Evolutionary conservation across 495 filamentous ascomycete species (phyloP).

Genomic region (Aspergillus baeticus): DNA sequence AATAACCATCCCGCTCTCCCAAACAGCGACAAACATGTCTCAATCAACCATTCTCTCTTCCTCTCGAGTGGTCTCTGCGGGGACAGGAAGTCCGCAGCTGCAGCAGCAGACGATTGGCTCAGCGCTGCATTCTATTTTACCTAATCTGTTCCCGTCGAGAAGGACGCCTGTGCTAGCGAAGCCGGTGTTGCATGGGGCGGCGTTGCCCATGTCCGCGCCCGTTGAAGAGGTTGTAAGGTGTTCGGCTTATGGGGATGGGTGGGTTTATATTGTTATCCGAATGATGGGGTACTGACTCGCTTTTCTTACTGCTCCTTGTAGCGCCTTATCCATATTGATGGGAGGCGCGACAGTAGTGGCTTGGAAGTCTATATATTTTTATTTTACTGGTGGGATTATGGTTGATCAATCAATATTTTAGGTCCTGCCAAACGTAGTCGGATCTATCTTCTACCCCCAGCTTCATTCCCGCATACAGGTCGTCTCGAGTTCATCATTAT

Average conservation of each 20-base stretch:
- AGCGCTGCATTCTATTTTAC: slow-evolving; percentile 74
- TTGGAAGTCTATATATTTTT: too few relatives aligned
- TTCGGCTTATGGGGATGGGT: slow-evolving; percentile 88
- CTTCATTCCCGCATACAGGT: too few relatives aligned
- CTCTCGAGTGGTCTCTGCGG: slow-evolving; percentile 22
- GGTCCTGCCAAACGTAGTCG: too few relatives aligned
- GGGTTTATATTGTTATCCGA: slow-evolving; percentile 81
- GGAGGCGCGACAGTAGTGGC: too few relatives aligned
- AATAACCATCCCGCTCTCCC: slow-evolving; percentile 19
- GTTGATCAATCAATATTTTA: too few relatives aligned
- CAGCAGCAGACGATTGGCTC: slow-evolving; percentile 76
- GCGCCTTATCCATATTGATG: too few relatives aligned
- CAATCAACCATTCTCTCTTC: slow-evolving; percentile 26
- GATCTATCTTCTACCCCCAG: too few relatives aligned
- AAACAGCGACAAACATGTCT: slow-evolving; percentile 21
- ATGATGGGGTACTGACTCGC: slow-evolving; percentile 51
- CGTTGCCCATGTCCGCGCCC: slow-evolving; percentile 78
- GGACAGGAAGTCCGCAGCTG: neutral
- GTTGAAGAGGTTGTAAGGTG: slow-evolving; percentile 80
- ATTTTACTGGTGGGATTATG: too few relatives aligned
- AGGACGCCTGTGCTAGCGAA: slow-evolving; percentile 87
- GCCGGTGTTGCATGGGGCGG: slow-evolving; percentile 82
- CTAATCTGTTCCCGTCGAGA: slow-evolving; percentile 82
- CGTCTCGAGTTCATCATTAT: too few relatives aligned
- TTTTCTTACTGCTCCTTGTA: too few relatives aligned